Evolutionary conservation across 495 filamentous ascomycete species (phyloP), one percentile per base, ranked within the genome.

Genomic region (Podospora fimiseda): DNA sequence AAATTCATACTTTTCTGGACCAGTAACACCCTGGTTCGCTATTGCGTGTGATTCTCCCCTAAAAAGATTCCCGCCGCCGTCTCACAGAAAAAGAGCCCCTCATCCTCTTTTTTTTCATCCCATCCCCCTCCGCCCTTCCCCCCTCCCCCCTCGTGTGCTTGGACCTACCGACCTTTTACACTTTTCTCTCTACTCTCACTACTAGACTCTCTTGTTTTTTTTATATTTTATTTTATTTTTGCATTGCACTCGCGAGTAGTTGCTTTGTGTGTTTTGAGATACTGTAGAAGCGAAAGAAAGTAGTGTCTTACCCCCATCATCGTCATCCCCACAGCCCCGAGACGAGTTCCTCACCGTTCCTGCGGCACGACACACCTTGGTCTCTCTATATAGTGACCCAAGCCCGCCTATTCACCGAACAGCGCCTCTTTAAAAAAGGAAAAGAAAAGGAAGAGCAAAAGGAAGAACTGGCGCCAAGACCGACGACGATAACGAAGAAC

Each of bases 31-130:
- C 44, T 16, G 43, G 48, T 52, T 49, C 44, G 38, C 11, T 33
- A 18, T 42, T 48, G 27, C 43, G 44, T 49, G 42, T 41, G 27
- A 40, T 45, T 52, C 24, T 44, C 53, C 55, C 56, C 43, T 55
- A 63, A 65, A 58, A 57, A 46, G 46, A 44, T 46, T 55, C 53
- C 57, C 50, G 46, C 51, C 56, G 39, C 50, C 51, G 55, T 57
- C 62, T 58, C 57, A 58, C 56, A 58, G 52, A 47, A 18, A 42
- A 43, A 52, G 18, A 48, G 48, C 57, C 57, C 54, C 52, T 57
- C 54, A 43, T 43, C 51, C 41, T 51, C 40, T 55, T 60, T 57
- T 53, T 46, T 51, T 9, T 30, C 18, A 44, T 33, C 13, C 41
- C 27, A 44, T 33, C 43, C 39, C 15, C 43, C 50, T 42, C 41